Base-by-base conservation (phyloP, 768 basidiomycete genomes). In the Auriculariales sp. region DNA sequence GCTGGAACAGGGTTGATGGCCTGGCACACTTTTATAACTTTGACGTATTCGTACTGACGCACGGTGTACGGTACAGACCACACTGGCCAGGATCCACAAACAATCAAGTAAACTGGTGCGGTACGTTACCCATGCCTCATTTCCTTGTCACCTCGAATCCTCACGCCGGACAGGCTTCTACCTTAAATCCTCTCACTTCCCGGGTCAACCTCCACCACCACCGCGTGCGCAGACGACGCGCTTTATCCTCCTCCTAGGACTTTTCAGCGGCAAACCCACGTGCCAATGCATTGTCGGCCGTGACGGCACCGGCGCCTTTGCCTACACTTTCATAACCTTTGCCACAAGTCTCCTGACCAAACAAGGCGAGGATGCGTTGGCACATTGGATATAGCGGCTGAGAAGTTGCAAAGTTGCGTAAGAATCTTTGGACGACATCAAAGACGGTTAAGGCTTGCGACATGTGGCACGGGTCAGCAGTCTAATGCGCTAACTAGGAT, bases 41-140 rank as follows among this genome's bases (percentile, higher is more conserved):
- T n/a, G n/a, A n/a, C n/a, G n/a, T n/a, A n/a, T n/a, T n/a, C n/a
- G n/a, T n/a, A n/a, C n/a, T n/a, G n/a, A n/a, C n/a, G n/a, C 24
- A 35, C n/a, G n/a, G n/a, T n/a, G n/a, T n/a, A 17, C 47, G 46
- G 45, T 42, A 14, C 57, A 90, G 87, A 73, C 94, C n/a, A 91
- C 90, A 61, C 71, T 91, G 19, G 77, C 89, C 35, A 94, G 88
- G 86, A 27, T 57, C 58, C 31, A 69, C 70, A 14, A 66, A 74
- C 31, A 74, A 78, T 48, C 77, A 83, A 3, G 87, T 94, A 19
- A 94, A 94, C 60, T 97, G 92, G 93, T 83, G 83, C 68, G 93
- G 93, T 92, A 57, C 67, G 86, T 56, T n/a, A n/a, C n/a, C n/a
- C n/a, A n/a, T n/a, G n/a, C n/a, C 24, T 50, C 19, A 48, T 47